Evolutionary conservation across 148 eudicot genomes (phyloP).

Genomic region (Amaranthus palmeri): DNA sequence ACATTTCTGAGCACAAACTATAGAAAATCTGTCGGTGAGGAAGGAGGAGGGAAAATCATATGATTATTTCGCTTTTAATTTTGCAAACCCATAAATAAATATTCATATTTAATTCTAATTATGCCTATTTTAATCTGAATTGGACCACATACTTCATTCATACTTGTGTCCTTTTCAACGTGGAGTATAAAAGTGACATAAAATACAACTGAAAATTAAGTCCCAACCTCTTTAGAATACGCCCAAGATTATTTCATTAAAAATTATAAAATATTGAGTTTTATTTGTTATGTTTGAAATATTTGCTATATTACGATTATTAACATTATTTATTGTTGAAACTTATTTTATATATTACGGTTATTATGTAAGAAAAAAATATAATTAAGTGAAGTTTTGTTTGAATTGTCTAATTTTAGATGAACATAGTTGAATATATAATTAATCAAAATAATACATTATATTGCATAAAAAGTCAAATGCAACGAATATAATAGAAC

Average conservation of each 20-base stretch:
- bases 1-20: background rate
- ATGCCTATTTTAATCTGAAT: background rate
- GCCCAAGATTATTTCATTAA: too few relatives aligned
- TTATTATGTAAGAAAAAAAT: too few relatives aligned
- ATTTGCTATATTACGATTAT: too few relatives aligned
- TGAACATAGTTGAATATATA: too few relatives aligned
- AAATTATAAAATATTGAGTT: background rate
- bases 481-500: too few relatives aligned
- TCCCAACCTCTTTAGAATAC: background rate
- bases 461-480: too few relatives aligned
- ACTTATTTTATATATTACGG: too few relatives aligned
- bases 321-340: too few relatives aligned
- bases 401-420: too few relatives aligned
- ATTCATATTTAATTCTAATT: slow-evolving; percentile 14
- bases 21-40: background rate
- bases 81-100: background rate
- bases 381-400: too few relatives aligned
- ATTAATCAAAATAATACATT: too few relatives aligned
- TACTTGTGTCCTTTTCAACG: background rate
- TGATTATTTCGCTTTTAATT: background rate
- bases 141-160: slow-evolving; percentile 7
- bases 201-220: slow-evolving; percentile 9
- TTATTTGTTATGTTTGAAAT: slow-evolving; percentile 4
- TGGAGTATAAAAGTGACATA: background rate
- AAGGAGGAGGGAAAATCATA: background rate